Percentiles rank a stretch among this genome's conserved stretches.
These are phyloP conservation scores for Fagopyrum tataricum DNA, from an alignment of 148 eudicot genomes.

Conservation along the genomic window DNA sequence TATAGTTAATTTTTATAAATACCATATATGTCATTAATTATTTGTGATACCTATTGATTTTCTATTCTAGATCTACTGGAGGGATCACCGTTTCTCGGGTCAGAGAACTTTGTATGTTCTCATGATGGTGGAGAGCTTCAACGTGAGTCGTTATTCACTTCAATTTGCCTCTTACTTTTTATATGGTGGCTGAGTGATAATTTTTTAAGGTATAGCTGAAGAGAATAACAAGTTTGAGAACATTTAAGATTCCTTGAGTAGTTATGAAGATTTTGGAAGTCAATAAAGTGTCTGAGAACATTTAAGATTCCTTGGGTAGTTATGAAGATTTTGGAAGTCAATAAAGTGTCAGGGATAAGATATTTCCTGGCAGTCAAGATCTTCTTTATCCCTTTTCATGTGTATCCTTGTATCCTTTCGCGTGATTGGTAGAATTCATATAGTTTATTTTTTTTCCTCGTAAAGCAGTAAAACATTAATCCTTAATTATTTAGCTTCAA, in stretches of 20 bases:
- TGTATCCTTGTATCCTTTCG: no score
- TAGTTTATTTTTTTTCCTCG: no score
- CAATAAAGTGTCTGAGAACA: no score
- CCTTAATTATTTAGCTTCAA: no score
- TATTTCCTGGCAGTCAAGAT: no score
- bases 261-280: conserved; percentile 8
- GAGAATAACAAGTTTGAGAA: conserved; percentile 5
- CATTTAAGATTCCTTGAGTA: conserved; percentile 9
- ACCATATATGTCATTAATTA: background rate
- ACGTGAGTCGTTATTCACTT: background rate
- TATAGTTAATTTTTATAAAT: background rate
- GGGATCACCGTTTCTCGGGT: conserved; percentile 11
- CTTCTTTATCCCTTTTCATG: no score
- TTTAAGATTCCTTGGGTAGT: no score
- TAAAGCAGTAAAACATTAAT: no score
- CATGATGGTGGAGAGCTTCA: conserved; percentile 7
- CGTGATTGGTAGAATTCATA: no score
- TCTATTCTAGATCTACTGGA: background rate
- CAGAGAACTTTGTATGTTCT: background rate
- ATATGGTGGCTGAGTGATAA: background rate
- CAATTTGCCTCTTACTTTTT: background rate
- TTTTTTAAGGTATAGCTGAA: background rate
- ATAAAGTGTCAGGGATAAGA: background rate
- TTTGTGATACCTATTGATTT: background rate
- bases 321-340: no score